phyloP scores from a whole-genome alignment of 805 yeast species.

The Starmerella roubikii region DNA sequence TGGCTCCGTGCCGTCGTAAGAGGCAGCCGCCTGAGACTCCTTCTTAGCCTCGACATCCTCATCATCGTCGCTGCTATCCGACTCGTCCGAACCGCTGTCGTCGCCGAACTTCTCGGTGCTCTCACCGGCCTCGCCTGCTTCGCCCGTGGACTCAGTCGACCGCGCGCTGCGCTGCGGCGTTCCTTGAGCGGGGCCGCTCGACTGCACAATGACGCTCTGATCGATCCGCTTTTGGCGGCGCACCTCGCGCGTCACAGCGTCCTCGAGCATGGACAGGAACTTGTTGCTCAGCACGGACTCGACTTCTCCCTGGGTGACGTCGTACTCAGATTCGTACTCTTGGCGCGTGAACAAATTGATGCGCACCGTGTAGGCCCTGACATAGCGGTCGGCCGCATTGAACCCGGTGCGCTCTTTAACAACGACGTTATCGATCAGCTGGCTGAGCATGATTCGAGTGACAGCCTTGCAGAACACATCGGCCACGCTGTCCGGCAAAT shows the following conservation, averaged over 20 bases:
- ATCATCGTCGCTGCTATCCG: conserved; percentile 91
- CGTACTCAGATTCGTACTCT: conserved; percentile 81
- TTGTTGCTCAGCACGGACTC: conserved; percentile 50
- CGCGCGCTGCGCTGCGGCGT: conserved; percentile 28
- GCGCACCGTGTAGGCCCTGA: conserved; percentile 63
- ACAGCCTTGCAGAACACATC: conserved; percentile 87
- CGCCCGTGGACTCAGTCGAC: conserved; percentile 25
- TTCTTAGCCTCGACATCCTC: conserved; percentile 79
- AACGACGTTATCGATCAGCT: conserved; percentile 68
- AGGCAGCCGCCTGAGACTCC: conserved; percentile 76
- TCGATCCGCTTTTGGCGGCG: conserved; percentile 56
- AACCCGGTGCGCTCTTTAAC: conserved; percentile 83
- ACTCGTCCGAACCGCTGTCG: conserved; percentile 62
- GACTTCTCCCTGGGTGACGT: conserved; percentile 65
- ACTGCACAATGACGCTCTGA: conserved; percentile 27
- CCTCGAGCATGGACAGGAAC: conserved; percentile 61
- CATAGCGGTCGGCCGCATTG: conserved; percentile 30
- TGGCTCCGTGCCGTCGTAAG: conserved; percentile 61
- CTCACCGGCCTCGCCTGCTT: conserved; percentile 19
- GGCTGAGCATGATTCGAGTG: conserved; percentile 71
- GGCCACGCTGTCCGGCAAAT: conserved; percentile 74
- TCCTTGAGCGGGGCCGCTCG: conserved; percentile 28
- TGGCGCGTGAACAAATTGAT: conserved; percentile 59
- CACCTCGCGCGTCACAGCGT: conserved; percentile 62
- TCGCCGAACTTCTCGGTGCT: conserved; percentile 25